Base-by-base conservation (phyloP, 2,329 filamentous ascomycete genomes). In the Fusarium armeniacum region DNA sequence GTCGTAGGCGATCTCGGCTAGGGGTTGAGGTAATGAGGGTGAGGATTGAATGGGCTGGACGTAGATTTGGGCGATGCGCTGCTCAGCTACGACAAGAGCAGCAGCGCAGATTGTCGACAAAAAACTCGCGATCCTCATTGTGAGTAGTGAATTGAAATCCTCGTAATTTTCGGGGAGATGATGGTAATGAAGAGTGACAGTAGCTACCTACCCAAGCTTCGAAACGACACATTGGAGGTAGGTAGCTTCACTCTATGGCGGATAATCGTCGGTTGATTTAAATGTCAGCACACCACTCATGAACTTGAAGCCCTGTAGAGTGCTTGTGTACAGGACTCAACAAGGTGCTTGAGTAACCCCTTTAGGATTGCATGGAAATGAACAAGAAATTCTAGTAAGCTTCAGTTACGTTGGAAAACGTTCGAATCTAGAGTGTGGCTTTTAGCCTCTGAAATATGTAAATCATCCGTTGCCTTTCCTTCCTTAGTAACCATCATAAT, bases 1-100 rank as follows among this genome's bases (percentile, higher is more conserved):
- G 75, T 89, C 83, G 82, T 87, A 90, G 62, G 82, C 79, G 62
- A 90, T 79, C 67, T 87, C 84, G 69, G 87, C 88, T 60, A 91
- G 85, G n/a, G 79, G 46, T 74, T 76, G 54, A 56, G 84, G 79
- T 9, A 76, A 62, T 35, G 78, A 62, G 44, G 77, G 67, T 24
- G 77, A 71, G 54, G 76, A 63, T 30, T 78, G 72, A 65, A 89
- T 76, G 54, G 85, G 82, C 66, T 89, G 86, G 71, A 88, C 80
- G 81, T 85, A 86, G 78, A 89, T 79, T 61, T 85, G 78, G 33
- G 83, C 83, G 33, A 82, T 85, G 63, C 82, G 82, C 43, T 81
- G 79, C 43, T 79, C 71, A 62, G 81, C 80, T 38, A 71, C 73
- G 62, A 80, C 81, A 44, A 83, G 71, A 36, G 81, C 75, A 18